Percentiles rank a stretch among this genome's conserved stretches.
phyloP scores from a whole-genome alignment of 164 flowering plant species.

The Pachysandra terminalis region DNA sequence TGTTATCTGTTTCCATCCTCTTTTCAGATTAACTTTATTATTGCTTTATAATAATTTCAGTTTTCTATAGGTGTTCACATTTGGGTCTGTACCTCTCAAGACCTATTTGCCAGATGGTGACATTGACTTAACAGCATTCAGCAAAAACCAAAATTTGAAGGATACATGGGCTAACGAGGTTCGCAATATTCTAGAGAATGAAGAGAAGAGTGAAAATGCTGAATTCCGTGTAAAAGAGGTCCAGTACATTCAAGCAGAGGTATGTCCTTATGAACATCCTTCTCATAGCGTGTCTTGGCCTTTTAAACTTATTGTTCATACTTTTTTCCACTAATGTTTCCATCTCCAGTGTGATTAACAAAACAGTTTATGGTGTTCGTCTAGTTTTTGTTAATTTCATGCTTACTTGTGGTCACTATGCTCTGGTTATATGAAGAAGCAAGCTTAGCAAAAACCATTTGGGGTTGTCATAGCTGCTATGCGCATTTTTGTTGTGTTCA shows the following conservation, averaged over 20 bases:
- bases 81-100: constrained; percentile 96
- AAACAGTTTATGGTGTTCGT: no score
- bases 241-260: constrained; percentile 97
- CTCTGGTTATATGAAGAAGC: no score
- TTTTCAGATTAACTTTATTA: neutral
- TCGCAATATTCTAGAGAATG: constrained; percentile 75
- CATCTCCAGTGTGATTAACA: neutral
- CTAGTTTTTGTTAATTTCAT: no score
- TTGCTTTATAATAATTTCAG: constrained; percentile 2
- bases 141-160: constrained; percentile 55
- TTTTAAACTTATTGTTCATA: neutral
- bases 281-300: neutral
- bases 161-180: constrained; percentile 87
- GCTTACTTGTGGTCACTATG: no score
- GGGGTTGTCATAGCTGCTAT: no score
- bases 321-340: neutral
- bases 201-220: constrained; percentile 91
- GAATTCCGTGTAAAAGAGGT: constrained; percentile 94
- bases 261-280: constrained; percentile 25
- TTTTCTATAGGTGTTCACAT: constrained; percentile 69
- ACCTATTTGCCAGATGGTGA: constrained; percentile 99
- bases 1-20: neutral
- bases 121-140: constrained; percentile 83
- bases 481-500: no score
- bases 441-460: no score